Evolutionary conservation across 2,329 filamentous ascomycete genomes (phyloP).

Genomic region (Paecilomyces variotii): DNA sequence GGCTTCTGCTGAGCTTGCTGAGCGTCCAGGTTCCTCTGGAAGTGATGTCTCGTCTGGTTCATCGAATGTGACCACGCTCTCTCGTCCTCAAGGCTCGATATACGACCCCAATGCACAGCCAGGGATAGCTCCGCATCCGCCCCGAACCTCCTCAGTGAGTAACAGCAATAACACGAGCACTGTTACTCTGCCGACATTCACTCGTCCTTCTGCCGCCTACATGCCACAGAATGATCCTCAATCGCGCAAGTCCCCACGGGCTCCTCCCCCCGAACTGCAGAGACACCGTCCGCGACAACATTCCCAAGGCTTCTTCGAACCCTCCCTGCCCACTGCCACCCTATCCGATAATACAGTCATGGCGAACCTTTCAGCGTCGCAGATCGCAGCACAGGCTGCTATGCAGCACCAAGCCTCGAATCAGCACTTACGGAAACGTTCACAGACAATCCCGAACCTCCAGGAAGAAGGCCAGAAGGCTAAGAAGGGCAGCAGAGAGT

Average conservation of each 20-base stretch:
- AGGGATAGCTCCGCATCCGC: slow-evolving; percentile 16
- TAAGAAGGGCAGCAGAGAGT: slow-evolving; percentile 26
- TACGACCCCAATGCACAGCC: slow-evolving; percentile 22
- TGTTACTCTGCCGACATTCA: slow-evolving; percentile 24
- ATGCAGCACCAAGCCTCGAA: slow-evolving; percentile 46
- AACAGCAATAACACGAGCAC: slow-evolving; percentile 24
- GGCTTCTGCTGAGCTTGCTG: slow-evolving; percentile 25
- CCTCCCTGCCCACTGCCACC: slow-evolving; percentile 50
- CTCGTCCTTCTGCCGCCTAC: slow-evolving; percentile 26
- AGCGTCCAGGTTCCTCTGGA: slow-evolving; percentile 35
- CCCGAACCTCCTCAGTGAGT: slow-evolving; percentile 19
- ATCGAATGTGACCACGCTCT: slow-evolving; percentile 38
- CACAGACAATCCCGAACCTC: slow-evolving; percentile 42
- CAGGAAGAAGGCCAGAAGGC: slow-evolving; percentile 24
- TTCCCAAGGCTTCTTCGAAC: slow-evolving; percentile 62
- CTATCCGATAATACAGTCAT: slow-evolving; percentile 34
- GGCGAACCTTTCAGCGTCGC: slow-evolving; percentile 47
- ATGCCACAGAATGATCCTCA: slow-evolving; percentile 31
- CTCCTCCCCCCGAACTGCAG: slow-evolving; percentile 26
- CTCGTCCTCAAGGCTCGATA: slow-evolving; percentile 31
- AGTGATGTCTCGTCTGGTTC: slow-evolving; percentile 39
- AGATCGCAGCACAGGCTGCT: slow-evolving; percentile 59
- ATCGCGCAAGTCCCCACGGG: slow-evolving; percentile 29
- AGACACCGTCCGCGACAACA: slow-evolving; percentile 43
- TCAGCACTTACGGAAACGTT: slow-evolving; percentile 45